Evolutionary conservation across 2,329 filamentous ascomycete genomes (phyloP).

Genomic region (Dactylellina sp.): DNA sequence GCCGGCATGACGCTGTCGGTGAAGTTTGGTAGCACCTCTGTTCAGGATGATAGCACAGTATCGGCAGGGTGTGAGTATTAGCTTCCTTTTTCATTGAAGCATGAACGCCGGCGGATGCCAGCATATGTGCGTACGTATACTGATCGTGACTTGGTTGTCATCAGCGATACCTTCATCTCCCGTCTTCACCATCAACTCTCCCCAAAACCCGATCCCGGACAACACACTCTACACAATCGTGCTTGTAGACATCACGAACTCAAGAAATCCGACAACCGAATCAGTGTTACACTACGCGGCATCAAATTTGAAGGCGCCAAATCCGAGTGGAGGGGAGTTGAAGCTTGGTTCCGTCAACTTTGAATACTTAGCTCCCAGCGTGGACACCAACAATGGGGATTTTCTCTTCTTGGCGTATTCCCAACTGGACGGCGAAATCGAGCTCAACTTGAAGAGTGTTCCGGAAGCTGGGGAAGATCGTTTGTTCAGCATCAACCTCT

Average conservation of each 20-base stretch:
- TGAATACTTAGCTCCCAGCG: slow-evolving; percentile 25
- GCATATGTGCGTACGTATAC: neutral
- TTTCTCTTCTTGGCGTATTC: slow-evolving; percentile 41
- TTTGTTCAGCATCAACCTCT: slow-evolving; percentile 39
- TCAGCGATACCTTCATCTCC: slow-evolving; percentile 43
- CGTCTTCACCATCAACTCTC: slow-evolving; percentile 41
- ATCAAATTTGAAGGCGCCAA: slow-evolving; percentile 33
- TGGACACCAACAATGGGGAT: slow-evolving; percentile 6
- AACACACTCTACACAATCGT: slow-evolving; percentile 52
- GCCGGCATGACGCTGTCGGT: slow-evolving; percentile 38
- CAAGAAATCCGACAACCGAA: slow-evolving; percentile 34
- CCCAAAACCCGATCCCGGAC: slow-evolving; percentile 26
- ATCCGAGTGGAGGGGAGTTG: slow-evolving; percentile 25
- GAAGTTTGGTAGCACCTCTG: slow-evolving; percentile 39
- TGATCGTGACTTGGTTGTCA: slow-evolving; percentile 8
- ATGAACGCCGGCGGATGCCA: neutral
- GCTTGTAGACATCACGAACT: slow-evolving; percentile 47
- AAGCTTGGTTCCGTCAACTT: slow-evolving; percentile 40
- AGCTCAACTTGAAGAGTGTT: slow-evolving; percentile 37
- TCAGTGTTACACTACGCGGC: slow-evolving; percentile 43
- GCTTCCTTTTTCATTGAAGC: neutral
- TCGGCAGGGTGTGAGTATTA: slow-evolving; percentile 42
- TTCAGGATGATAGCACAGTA: slow-evolving; percentile 34
- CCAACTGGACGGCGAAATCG: slow-evolving; percentile 33
- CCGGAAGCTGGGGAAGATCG: slow-evolving; percentile 26